phyloP scores from a whole-genome alignment of 1,284 basidiomycete species.

The Pulveroboletus ridleyi region DNA sequence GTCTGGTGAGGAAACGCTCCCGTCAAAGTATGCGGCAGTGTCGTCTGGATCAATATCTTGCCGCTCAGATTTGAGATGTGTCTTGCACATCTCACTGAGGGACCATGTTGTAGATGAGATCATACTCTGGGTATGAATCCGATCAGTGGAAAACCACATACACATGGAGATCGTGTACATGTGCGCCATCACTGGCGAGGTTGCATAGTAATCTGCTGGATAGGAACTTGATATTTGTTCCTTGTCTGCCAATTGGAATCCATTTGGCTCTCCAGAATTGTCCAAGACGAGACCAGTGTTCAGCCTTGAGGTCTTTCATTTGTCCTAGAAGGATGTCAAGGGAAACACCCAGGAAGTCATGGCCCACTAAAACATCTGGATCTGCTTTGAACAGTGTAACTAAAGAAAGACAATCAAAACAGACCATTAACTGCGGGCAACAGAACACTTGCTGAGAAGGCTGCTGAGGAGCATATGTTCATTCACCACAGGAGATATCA shows the following conservation, averaged over 20 bases:
- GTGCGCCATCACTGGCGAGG: conserved; percentile 93
- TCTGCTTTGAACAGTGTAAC: conserved; percentile 88
- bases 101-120: conserved; percentile 98
- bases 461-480: conserved; percentile 90
- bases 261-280: conserved; percentile 89
- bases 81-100: conserved; percentile 94
- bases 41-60: conserved; percentile 98
- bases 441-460: conserved; percentile 64
- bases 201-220: conserved; percentile 93
- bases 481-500: conserved; percentile 80
- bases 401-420: conserved; percentile 36
- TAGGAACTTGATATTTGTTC: conserved; percentile 85
- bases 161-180: conserved; percentile 55
- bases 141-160: neutral
- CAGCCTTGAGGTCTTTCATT: conserved; percentile 88
- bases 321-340: conserved; percentile 93
- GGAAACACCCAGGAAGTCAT: conserved; percentile 93
- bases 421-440: neutral
- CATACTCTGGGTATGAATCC: conserved; percentile 70
- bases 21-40: conserved; percentile 91
- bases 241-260: conserved; percentile 86
- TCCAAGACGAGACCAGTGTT: conserved; percentile 95
- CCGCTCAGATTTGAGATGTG: conserved; percentile 85
- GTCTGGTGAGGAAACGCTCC: conserved; percentile 80
- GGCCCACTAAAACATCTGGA: conserved; percentile 95